phyloP scores from a whole-genome alignment of 116 monocot genomes.

The Dioscorea cayenensis region DNA sequence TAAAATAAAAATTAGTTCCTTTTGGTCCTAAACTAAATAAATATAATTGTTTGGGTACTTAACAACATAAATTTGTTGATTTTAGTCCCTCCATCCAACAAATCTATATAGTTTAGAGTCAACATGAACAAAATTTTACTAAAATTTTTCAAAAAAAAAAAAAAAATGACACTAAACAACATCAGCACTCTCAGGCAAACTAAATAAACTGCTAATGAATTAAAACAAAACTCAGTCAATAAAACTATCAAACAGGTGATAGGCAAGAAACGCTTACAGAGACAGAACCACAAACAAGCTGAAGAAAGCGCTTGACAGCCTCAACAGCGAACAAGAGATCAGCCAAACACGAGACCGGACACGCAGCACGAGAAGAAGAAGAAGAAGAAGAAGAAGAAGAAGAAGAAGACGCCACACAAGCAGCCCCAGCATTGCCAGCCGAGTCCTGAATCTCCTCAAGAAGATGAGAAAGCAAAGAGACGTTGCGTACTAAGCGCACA shows the following conservation, averaged over 20 bases:
- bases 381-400: conserved; percentile 16
- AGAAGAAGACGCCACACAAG: conserved; percentile 4
- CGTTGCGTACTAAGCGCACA: conserved; percentile 43
- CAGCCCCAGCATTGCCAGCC: background rate
- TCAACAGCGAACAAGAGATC: conserved; percentile 41
- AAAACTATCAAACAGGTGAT: background rate
- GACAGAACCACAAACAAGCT: conserved; percentile 14
- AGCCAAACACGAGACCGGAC: conserved; percentile 15
- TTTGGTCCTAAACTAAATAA: too few relatives aligned
- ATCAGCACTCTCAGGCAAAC: background rate
- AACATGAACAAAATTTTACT: too few relatives aligned
- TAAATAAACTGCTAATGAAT: background rate
- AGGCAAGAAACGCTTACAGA: conserved; percentile 6
- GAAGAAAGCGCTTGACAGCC: conserved; percentile 45
- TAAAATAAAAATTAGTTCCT: too few relatives aligned
- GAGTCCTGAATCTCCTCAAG: conserved; percentile 41
- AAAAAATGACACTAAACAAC: background rate
- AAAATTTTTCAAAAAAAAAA: too few relatives aligned
- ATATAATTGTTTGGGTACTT: too few relatives aligned
- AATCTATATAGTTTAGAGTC: too few relatives aligned
- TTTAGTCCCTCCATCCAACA: too few relatives aligned
- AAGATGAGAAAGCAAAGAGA: conserved; percentile 43
- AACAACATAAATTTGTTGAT: too few relatives aligned
- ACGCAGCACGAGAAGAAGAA: conserved; percentile 1
- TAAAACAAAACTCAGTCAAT: background rate